Percentiles rank a stretch among this genome's conserved stretches.
phyloP scores from a whole-genome alignment of 345 rosid genomes.

The Crucihimalaya himalaica region DNA sequence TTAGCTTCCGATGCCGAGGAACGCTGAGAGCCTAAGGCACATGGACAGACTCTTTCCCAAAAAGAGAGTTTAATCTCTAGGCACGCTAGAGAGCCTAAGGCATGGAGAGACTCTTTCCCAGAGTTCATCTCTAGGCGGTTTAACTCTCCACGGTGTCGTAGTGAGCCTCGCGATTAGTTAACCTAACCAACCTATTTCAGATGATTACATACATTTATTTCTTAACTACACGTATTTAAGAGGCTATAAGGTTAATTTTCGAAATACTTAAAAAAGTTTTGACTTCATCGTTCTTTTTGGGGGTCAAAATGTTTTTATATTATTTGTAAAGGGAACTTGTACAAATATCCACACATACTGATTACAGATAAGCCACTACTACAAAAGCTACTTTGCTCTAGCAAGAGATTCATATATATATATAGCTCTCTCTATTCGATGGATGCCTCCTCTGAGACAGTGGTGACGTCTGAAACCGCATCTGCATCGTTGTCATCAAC shows the following conservation, averaged over 20 bases:
- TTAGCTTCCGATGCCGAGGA: not conserved
- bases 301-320: not conserved
- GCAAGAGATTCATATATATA: not conserved
- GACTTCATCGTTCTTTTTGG: not conserved
- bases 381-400: conserved; percentile 25
- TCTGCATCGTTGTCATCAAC: conserved; percentile 49
- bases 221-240: not conserved
- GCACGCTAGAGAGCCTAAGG: conserved; percentile 28
- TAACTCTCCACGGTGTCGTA: conserved; percentile 4
- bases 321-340: not conserved
- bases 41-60: not conserved
- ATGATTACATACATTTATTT: not conserved
- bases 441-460: conserved; percentile 51
- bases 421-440: conserved; percentile 24
- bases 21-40: conserved; percentile 33
- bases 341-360: not conserved
- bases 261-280: not conserved
- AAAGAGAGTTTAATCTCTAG: too few species aligned
- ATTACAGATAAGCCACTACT: not conserved
- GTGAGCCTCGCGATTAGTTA: not conserved
- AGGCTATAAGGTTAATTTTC: not conserved
- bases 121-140: not conserved
- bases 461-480: conserved; percentile 58
- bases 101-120: not conserved
- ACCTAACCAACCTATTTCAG: not conserved